Evolutionary conservation across 75 land plant genomes (phyloP).

Genomic region (Ceratopteris richardii): DNA sequence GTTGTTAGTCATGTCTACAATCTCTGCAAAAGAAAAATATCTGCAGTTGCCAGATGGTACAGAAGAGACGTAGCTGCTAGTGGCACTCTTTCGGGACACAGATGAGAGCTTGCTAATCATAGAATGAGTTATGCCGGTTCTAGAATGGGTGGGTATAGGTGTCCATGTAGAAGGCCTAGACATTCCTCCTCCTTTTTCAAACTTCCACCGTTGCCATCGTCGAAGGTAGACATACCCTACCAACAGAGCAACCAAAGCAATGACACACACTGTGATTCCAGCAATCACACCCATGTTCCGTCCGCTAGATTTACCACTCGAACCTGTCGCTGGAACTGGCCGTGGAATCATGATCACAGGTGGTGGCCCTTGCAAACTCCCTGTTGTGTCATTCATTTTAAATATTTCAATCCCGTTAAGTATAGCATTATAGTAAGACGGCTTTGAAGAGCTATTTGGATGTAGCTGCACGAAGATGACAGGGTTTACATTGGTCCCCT

Average conservation of each 20-base stretch:
- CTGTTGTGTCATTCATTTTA: constrained; percentile 34
- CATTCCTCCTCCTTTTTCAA: background rate
- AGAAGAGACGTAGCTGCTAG: constrained; percentile 66
- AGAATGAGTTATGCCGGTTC: constrained; percentile 56
- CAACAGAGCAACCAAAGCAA: background rate
- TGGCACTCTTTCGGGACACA: constrained; percentile 45
- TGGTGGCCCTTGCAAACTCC: constrained; percentile 45
- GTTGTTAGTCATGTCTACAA: constrained; percentile 71
- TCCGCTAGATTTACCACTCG: background rate
- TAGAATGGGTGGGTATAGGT: constrained; percentile 55
- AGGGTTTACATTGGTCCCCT: too few species aligned
- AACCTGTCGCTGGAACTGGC: background rate
- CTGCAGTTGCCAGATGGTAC: constrained; percentile 38
- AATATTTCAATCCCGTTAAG: constrained; percentile 68
- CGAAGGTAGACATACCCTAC: background rate
- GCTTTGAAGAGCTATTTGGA: background rate
- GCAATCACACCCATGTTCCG: background rate
- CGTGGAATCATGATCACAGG: constrained; percentile 11
- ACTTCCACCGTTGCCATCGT: background rate
- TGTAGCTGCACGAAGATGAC: too few species aligned
- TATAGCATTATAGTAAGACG: constrained; percentile 33
- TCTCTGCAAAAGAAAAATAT: constrained; percentile 56
- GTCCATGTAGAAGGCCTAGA: background rate
- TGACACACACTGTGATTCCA: background rate
- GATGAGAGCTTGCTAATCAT: constrained; percentile 31